Conservation (phyloP, 2,329 filamentous ascomycete species). For the Fusarium cyanostomum region DNA sequence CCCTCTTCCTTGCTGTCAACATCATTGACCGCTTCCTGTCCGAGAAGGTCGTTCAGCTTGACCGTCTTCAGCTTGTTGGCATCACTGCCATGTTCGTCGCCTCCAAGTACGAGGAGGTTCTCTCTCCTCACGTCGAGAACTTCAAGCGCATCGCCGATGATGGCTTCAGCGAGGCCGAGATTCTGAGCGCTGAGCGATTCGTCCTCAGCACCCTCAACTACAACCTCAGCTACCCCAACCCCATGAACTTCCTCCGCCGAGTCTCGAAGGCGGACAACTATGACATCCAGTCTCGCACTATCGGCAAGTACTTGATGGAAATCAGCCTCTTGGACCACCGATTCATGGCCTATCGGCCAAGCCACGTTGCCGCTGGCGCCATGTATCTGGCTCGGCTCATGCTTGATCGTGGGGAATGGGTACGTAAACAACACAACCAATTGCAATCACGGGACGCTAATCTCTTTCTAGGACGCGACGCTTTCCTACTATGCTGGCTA, state of each 20-base stretch:
- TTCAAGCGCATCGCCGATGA: constrained; percentile 98
- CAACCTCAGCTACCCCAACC: constrained; percentile 97
- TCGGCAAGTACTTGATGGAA: constrained; percentile 98
- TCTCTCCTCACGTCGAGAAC: constrained; percentile 96
- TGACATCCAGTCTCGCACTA: constrained; percentile 95
- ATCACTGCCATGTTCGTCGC: constrained; percentile 99
- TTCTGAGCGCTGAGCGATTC: constrained; percentile 95
- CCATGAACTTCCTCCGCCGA: constrained; percentile 99
- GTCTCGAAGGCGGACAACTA: constrained; percentile 99
- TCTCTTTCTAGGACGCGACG: constrained; percentile 73
- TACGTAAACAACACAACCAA: constrained; percentile 58
- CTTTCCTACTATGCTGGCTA: constrained; percentile 93
- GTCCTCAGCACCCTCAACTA: constrained; percentile 92
- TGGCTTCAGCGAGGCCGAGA: constrained; percentile 94
- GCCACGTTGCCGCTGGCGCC: constrained; percentile 87
- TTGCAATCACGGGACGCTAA: constrained; percentile 43
- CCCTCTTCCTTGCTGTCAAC: constrained; percentile 95
- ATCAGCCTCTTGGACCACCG: constrained; percentile 95
- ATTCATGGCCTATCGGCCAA: constrained; percentile 89
- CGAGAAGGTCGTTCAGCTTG: constrained; percentile 92
- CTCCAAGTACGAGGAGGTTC: constrained; percentile 97
- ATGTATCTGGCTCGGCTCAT: constrained; percentile 96
- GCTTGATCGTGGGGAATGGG: constrained; percentile 90
- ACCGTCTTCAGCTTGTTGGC: constrained; percentile 94
- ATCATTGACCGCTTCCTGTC: constrained; percentile 98